Percentiles rank a stretch among this genome's conserved stretches.
Evolutionary conservation across 1,139 yeast genomes (phyloP).

Genomic region (Taiozyma sp.): DNA sequence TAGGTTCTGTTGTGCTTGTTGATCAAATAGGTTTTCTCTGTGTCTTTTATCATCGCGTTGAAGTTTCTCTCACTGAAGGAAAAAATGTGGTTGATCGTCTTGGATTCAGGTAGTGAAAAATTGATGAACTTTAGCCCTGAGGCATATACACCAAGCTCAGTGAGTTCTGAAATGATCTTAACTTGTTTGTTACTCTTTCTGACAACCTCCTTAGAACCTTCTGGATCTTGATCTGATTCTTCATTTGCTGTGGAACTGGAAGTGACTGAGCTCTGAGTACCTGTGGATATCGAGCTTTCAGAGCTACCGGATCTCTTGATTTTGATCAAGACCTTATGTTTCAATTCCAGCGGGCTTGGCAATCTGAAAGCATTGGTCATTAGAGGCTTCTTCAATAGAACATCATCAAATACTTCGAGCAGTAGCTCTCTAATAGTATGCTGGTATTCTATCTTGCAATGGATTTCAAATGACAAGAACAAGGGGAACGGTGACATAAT

Average conservation of each 20-base stretch:
- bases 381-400: slow-evolving; percentile 44
- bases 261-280: slow-evolving; percentile 16
- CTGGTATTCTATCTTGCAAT: slow-evolving; percentile 68
- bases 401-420: slow-evolving; percentile 51
- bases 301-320: slow-evolving; percentile 51
- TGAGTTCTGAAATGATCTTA: slow-evolving; percentile 45
- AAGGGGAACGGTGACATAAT: slow-evolving; percentile 79
- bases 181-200: slow-evolving; percentile 24
- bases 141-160: slow-evolving; percentile 55
- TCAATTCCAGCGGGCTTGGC: slow-evolving; percentile 71
- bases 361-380: slow-evolving; percentile 27
- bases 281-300: slow-evolving; percentile 14
- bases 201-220: slow-evolving; percentile 7
- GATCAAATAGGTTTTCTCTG: slow-evolving; percentile 44
- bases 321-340: slow-evolving; percentile 66
- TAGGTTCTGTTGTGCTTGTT: slow-evolving; percentile 72
- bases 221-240: slow-evolving; percentile 8
- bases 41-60: slow-evolving; percentile 58
- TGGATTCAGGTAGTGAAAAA: slow-evolving; percentile 83
- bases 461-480: slow-evolving; percentile 81
- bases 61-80: slow-evolving; percentile 76
- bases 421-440: slow-evolving; percentile 45
- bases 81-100: slow-evolving; percentile 74
- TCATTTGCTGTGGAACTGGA: slow-evolving; percentile 12
- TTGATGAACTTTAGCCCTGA: slow-evolving; percentile 74